A percentile compares a stretch with the other conserved stretches of the same genome.
These are phyloP conservation scores for Chlamydomonas schloesseri DNA, from an alignment of 139 green algal species.

Conservation along the genomic window DNA sequence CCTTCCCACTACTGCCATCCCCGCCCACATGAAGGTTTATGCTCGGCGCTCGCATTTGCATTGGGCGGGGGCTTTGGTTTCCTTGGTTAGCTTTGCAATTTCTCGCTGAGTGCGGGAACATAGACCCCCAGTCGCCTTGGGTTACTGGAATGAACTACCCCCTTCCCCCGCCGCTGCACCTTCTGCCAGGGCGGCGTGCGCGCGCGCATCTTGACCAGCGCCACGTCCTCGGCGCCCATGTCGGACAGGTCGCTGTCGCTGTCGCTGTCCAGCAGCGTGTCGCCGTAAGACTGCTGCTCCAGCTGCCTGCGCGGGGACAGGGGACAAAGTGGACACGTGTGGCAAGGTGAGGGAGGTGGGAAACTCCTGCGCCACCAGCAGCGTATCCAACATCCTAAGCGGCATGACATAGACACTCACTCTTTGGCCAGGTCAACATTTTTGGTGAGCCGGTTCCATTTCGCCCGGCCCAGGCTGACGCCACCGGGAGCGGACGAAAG, in stretches of 20 bases:
- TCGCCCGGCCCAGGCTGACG: neutral
- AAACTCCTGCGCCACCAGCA: too few relatives aligned
- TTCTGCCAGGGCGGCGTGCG: conserved; percentile 66
- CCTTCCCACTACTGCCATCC: too few relatives aligned
- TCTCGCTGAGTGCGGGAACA: too few relatives aligned
- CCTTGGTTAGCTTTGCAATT: too few relatives aligned
- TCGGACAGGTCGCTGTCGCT: conserved; percentile 56
- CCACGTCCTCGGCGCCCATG: conserved; percentile 62
- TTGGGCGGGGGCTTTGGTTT: too few relatives aligned
- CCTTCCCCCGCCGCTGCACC: neutral
- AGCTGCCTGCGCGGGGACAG: neutral
- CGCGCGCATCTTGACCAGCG: conserved; percentile 61
- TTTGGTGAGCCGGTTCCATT: conserved; percentile 27
- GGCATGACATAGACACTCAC: too few relatives aligned
- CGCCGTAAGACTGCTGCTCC: neutral
- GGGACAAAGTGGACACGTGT: neutral
- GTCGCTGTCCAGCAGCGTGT: conserved; percentile 16
- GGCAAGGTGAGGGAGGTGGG: too few relatives aligned
- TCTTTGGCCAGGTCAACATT: conserved; percentile 34
- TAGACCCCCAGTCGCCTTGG: too few relatives aligned
- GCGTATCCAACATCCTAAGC: too few relatives aligned
- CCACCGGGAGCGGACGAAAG: neutral
- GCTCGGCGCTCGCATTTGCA: too few relatives aligned
- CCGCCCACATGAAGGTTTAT: too few relatives aligned
- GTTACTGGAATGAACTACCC: too few relatives aligned